Evolutionary conservation across 371 early-diverging fungal genomes (phyloP).

Genomic region (Mortierella sp.): DNA sequence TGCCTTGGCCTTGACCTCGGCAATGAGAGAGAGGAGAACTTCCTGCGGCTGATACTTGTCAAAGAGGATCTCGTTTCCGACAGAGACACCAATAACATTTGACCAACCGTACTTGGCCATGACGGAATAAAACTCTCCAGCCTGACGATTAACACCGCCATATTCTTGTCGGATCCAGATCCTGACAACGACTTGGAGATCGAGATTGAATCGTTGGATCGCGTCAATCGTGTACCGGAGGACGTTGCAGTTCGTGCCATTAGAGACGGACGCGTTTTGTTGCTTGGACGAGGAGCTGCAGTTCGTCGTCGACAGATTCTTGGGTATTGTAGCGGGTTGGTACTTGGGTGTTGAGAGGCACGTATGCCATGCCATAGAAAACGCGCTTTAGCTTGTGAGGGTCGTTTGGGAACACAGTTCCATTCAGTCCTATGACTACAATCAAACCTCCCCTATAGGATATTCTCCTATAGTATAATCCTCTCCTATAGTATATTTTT

Average conservation of each 20-base stretch:
- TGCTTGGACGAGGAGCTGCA: slow-evolving; percentile 58
- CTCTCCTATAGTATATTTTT: too few species aligned
- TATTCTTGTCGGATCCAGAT: slow-evolving; percentile 61
- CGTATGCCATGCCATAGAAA: slow-evolving; percentile 66
- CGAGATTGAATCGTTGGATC: slow-evolving; percentile 52
- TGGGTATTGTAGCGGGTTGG: slow-evolving; percentile 58
- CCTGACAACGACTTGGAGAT: slow-evolving; percentile 60
- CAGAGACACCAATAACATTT: slow-evolving; percentile 61
- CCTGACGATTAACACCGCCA: slow-evolving; percentile 59
- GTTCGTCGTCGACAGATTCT: slow-evolving; percentile 57
- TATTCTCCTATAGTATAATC: too few species aligned
- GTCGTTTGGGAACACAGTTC: slow-evolving; percentile 24
- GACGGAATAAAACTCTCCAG: slow-evolving; percentile 45
- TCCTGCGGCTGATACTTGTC: slow-evolving; percentile 62
- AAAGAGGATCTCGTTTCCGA: slow-evolving; percentile 70
- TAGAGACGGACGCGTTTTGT: slow-evolving; percentile 65
- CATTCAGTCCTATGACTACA: slow-evolving; percentile 33
- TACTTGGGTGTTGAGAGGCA: slow-evolving; percentile 58
- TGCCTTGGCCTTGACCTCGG: slow-evolving; percentile 59
- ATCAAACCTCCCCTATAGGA: too few species aligned
- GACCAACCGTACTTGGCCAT: slow-evolving; percentile 55
- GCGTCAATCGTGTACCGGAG: slow-evolving; percentile 55
- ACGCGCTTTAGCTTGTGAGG: slow-evolving; percentile 45
- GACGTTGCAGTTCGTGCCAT: slow-evolving; percentile 64
- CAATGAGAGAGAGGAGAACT: slow-evolving; percentile 52